phyloP scores from a whole-genome alignment of 176 grass and related monocot genomes.

The Lolium rigidum region DNA sequence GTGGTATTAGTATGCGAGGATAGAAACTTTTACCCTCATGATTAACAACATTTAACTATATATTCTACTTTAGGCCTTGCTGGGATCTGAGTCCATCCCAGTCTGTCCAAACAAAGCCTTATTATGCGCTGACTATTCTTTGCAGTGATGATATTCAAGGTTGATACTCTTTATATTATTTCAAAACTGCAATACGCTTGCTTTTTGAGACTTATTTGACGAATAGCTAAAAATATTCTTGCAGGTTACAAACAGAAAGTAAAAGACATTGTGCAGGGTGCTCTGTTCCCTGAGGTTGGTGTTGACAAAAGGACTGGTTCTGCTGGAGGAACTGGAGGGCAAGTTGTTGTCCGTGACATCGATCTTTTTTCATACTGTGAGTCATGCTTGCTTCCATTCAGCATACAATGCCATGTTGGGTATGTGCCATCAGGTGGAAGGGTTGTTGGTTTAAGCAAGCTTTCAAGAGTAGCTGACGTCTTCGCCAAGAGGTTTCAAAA shows the following conservation, averaged over 20 bases:
- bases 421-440: slow-evolving; percentile 79
- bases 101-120: neutral
- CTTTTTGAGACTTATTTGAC: slow-evolving; percentile 31
- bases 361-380: slow-evolving; percentile 93
- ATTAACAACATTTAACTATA: neutral
- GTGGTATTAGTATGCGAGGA: neutral
- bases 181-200: neutral
- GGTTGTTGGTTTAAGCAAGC: slow-evolving; percentile 95
- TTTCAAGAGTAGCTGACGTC: slow-evolving; percentile 89
- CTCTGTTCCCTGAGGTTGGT: slow-evolving; percentile 93
- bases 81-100: too few relatives aligned
- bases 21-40: neutral
- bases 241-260: slow-evolving; percentile 89
- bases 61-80: neutral
- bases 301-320: slow-evolving; percentile 66
- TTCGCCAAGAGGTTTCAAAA: slow-evolving; percentile 92
- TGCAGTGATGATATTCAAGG: slow-evolving; percentile 8
- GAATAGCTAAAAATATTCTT: slow-evolving; percentile 2
- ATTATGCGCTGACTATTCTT: neutral
- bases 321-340: slow-evolving; percentile 77
- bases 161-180: neutral
- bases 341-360: slow-evolving; percentile 84
- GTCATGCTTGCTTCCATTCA: slow-evolving; percentile 95
- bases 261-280: slow-evolving; percentile 79
- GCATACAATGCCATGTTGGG: slow-evolving; percentile 84